Evolutionary conservation across 768 basidiomycete species (phyloP), one percentile per base, ranked within the genome.

Genomic region (Rhodotorula taiwanensis): DNA sequence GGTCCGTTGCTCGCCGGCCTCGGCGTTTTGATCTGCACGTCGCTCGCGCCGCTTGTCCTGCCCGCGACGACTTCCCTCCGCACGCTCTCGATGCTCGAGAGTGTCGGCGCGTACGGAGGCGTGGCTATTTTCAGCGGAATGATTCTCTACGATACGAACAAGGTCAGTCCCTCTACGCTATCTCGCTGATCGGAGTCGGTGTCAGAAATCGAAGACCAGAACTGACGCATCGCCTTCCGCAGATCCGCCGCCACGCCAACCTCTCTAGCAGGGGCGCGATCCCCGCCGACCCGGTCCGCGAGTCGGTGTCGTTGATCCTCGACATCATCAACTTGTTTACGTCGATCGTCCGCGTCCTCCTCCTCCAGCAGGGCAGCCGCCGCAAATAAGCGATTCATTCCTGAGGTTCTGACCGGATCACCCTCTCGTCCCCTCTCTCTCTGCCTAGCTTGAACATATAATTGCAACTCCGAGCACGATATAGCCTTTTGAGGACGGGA

Each of bases 1-100:
- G 89, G 88, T 14, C 89, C 89, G 7, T 83, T 93, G 48, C 81
- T 94, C 33, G 90, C 89, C 21, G 90, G 90, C 60, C 83, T 94
- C 16, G 88, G 88, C 20, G 88, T 92, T 25, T 87, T 93, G 25
- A 88, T 89, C 28, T 80, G 90, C 34, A 84, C 85, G 72, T 86
- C 85, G n/a, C 77, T 94, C 47, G 90, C 90, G 15, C 90, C 90
- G 1, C 85, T 93, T 84, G 83, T 86, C 25, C 56, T 72, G 49
- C 82, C 92, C 51, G 43, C 43, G n/a, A 88, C 89, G 18, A 82
- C 89, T 67, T 67, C 69, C 0, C 76, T 89, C 63, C 84, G 89
- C 49, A 81, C 83, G 31, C 81, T 93, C 42, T 86, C 87, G 8
- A 75, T 89, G 51, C 80, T 85, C 9, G 89, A 94, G 76, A 76